phyloP scores from a whole-genome alignment of 225 moss, liverwort and hornwort genomes.

The Polytrichum formosum region DNA sequence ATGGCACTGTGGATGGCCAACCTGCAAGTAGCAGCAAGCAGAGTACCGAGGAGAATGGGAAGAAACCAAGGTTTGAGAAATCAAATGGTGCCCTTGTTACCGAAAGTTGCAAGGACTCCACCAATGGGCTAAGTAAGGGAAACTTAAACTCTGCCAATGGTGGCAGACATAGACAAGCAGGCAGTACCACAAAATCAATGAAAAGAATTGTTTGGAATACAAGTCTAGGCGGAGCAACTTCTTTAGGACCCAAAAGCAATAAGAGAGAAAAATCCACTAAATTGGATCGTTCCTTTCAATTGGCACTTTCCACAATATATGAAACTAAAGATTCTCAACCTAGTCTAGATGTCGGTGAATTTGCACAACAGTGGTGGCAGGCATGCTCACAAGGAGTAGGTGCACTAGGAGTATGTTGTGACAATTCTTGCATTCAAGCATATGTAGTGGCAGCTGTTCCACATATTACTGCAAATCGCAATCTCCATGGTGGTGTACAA shows the following conservation, averaged over 20 bases:
- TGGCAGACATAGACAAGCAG: neutral
- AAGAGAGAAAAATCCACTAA: conserved; percentile 16
- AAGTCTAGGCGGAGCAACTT: conserved; percentile 2
- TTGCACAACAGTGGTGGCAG: conserved; percentile 48
- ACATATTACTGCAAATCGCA: conserved; percentile 48
- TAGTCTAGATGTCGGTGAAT: conserved; percentile 19
- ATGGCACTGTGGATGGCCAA: neutral
- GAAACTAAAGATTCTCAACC: conserved; percentile 13
- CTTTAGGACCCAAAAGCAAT: conserved; percentile 10
- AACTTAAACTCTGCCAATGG: neutral
- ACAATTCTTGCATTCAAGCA: conserved; percentile 33
- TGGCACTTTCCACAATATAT: conserved; percentile 36
- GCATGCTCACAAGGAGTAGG: conserved; percentile 49
- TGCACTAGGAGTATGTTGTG: conserved; percentile 42
- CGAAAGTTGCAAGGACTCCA: conserved; percentile 5
- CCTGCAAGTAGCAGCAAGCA: conserved; percentile 15
- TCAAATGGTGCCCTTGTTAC: conserved; percentile 8
- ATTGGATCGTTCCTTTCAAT: conserved; percentile 41
- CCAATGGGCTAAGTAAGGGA: conserved; percentile 10
- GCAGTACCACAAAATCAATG: neutral
- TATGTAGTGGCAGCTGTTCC: conserved; percentile 56
- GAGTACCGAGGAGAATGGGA: conserved; percentile 12
- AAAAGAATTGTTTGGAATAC: conserved; percentile 39
- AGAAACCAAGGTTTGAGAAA: conserved; percentile 14
- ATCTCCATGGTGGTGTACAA: conserved; percentile 20